These are phyloP conservation scores for Rubroboletus satanas DNA, from an alignment of 768 basidiomycete genomes.

Conservation along the genomic window DNA sequence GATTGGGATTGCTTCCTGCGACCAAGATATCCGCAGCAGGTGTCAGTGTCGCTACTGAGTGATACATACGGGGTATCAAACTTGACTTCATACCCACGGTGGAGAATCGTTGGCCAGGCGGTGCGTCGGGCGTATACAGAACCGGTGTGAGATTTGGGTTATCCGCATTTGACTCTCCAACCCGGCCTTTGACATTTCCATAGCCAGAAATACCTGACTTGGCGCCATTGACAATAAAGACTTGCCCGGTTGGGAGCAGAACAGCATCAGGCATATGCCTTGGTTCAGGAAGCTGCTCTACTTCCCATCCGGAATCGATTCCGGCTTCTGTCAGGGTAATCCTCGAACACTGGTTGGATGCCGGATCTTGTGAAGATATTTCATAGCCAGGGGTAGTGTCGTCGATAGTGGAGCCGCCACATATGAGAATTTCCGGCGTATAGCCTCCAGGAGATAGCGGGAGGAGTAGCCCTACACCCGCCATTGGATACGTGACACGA, in stretches of 20 bases:
- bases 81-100: constrained; percentile 56
- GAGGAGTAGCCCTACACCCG: constrained; percentile 69
- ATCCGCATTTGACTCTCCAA: constrained; percentile 77
- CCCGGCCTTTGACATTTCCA: constrained; percentile 64
- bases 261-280: constrained; percentile 81
- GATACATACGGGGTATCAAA: constrained; percentile 71
- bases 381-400: constrained; percentile 57
- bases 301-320: constrained; percentile 66
- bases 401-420: constrained; percentile 68
- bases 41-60: constrained; percentile 78
- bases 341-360: constrained; percentile 70
- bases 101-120: constrained; percentile 56
- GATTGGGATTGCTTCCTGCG: constrained; percentile 80
- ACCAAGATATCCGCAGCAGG: constrained; percentile 72
- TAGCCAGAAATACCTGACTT: constrained; percentile 73
- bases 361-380: constrained; percentile 68
- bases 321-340: constrained; percentile 62
- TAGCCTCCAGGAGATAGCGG: constrained; percentile 67
- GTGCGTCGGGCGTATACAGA: constrained; percentile 60
- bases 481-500: constrained; percentile 81
- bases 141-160: constrained; percentile 65
- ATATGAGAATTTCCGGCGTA: constrained; percentile 65
- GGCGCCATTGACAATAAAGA: constrained; percentile 76
- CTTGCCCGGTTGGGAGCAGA: constrained; percentile 69
- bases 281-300: constrained; percentile 70